Base-by-base conservation (phyloP, 1,139 yeast genomes). In the Tardiomyces blankii region DNA sequence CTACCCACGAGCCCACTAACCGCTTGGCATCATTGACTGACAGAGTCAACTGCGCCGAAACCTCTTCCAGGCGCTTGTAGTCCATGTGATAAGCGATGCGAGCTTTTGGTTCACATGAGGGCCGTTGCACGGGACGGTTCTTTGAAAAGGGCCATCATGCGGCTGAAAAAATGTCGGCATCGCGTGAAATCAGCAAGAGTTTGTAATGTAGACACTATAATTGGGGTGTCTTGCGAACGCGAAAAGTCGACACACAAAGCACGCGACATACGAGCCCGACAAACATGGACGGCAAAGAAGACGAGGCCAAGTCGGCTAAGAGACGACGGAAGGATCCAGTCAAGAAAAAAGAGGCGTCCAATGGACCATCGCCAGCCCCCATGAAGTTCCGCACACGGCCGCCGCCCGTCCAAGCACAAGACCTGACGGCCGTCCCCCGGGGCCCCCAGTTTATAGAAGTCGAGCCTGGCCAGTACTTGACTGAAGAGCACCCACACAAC, bases 401-500 rank as follows among this genome's bases (percentile, higher is more conserved):
- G 3, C 57, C 56, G 5, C 59, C 59, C 9, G 41, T 55, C n/a
- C 55, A 49, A 44, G 48, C 54, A 6, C 50, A 49, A 41, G 59
- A 55, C 38, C 39, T 50, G 41, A 41, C 46, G n/a, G 46, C 54
- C 2, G 44, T 48, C 30, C 55, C 58, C 8, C 51, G 48, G 28
- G 45, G 48, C 4, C 56, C 57, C 41, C 12, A 45, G 45, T 25
- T 40, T 32, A 28, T 42, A 27, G 27, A 46, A 49, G 11, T 27
- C 46, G 11, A 38, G 50, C 2, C 35, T 28, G 14, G 42, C 45
- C 18, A 61, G 54, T 74, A 62, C 53, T 66, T 68, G 33, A 70
- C 77, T 14, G 95, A 85, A 39, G 96, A 88, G 48, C 77, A 79
- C 45, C 96, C 96, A 0, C 69, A 77, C 52, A 87, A 87, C 61